Evolutionary conservation across 176 grass and related monocot species (phyloP).

Genomic region (Phragmites australis): DNA sequence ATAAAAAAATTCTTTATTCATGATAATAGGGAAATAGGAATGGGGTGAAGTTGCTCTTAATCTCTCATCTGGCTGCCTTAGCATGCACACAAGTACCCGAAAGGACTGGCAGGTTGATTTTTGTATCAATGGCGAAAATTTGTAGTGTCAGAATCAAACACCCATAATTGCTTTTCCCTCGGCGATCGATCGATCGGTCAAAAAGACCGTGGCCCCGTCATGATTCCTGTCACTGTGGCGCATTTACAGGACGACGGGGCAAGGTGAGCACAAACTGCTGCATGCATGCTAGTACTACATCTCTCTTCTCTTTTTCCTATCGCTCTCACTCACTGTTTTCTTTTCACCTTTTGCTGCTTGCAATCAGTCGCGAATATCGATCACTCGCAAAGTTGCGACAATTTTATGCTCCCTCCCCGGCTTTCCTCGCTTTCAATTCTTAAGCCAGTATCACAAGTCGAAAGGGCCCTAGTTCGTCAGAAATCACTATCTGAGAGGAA

Average conservation of each 20-base stretch:
- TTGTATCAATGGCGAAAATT: conserved; percentile 44
- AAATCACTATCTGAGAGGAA: conserved; percentile 19
- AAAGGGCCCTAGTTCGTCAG: conserved; percentile 36
- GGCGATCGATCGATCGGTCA: conserved; percentile 25
- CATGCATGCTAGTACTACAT: neutral
- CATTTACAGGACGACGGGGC: neutral
- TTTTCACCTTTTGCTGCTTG: neutral
- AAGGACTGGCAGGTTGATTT: conserved; percentile 48
- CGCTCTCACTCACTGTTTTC: neutral
- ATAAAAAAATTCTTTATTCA: too few species aligned
- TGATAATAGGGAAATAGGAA: too few species aligned
- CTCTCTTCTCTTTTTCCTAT: neutral
- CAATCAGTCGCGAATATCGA: neutral
- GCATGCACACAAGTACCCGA: conserved; percentile 26
- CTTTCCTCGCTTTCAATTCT: conserved; percentile 6
- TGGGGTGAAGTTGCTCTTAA: too few species aligned
- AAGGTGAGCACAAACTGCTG: neutral
- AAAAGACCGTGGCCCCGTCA: conserved; percentile 41
- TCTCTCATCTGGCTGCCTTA: neutral
- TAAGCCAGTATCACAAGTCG: conserved; percentile 31
- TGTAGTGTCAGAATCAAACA: conserved; percentile 44
- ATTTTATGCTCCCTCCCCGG: conserved; percentile 13
- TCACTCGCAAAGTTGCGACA: conserved; percentile 15
- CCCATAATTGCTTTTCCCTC: conserved; percentile 18
- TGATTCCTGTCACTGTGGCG: conserved; percentile 32